A percentile compares a stretch with the other conserved stretches of the same genome.
These are phyloP conservation scores for Oidiodendron maius DNA, from an alignment of 495 filamentous ascomycete genomes.

Conservation along the genomic window DNA sequence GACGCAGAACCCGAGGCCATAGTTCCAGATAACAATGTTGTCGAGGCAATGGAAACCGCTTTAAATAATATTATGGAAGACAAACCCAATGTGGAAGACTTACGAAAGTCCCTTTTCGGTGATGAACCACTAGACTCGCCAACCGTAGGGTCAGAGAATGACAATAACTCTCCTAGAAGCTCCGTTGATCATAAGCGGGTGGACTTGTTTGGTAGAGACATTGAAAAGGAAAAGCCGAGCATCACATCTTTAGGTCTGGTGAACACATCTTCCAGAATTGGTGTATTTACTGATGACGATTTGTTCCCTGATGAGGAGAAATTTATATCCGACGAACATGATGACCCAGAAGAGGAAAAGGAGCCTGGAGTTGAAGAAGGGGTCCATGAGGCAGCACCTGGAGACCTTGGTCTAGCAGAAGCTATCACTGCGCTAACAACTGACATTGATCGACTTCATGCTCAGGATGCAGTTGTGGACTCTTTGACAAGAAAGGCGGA, in stretches of 20 bases:
- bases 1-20: slow-evolving; percentile 34
- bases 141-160: slow-evolving; percentile 38
- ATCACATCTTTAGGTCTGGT: slow-evolving; percentile 89
- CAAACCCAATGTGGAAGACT: slow-evolving; percentile 57
- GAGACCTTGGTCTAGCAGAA: slow-evolving; percentile 89
- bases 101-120: slow-evolving; percentile 49
- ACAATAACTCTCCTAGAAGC: slow-evolving; percentile 42
- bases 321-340: slow-evolving; percentile 78
- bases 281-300: slow-evolving; percentile 89
- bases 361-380: slow-evolving; percentile 65
- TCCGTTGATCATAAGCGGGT: slow-evolving; percentile 48
- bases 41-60: slow-evolving; percentile 90
- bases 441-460: slow-evolving; percentile 82
- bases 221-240: slow-evolving; percentile 61
- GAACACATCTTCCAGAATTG: slow-evolving; percentile 68
- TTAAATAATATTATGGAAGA: slow-evolving; percentile 93
- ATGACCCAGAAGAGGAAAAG: slow-evolving; percentile 60
- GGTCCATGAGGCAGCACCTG: slow-evolving; percentile 91
- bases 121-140: slow-evolving; percentile 43
- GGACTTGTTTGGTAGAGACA: slow-evolving; percentile 44
- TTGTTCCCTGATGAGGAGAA: slow-evolving; percentile 88
- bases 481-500: slow-evolving; percentile 91
- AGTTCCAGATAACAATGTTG: slow-evolving; percentile 51
- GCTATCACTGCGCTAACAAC: slow-evolving; percentile 78
- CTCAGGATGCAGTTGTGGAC: slow-evolving; percentile 88